These are phyloP conservation scores for Striga asiatica DNA, from an alignment of 257 asterid genomes.

Conservation along the genomic window DNA sequence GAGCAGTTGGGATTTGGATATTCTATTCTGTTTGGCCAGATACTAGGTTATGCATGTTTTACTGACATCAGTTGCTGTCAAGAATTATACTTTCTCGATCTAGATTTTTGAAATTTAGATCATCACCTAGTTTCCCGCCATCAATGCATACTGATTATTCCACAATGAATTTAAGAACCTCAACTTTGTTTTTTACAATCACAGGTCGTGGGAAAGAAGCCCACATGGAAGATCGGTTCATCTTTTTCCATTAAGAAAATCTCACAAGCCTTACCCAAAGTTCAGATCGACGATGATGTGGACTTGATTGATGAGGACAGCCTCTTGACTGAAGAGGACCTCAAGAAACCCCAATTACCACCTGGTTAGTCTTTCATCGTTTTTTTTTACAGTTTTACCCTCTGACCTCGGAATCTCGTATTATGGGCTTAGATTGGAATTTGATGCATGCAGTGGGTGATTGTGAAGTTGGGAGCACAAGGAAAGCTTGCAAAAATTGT, in stretches of 20 bases:
- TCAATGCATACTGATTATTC: background rate
- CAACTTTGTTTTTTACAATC: background rate
- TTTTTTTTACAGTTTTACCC: background rate
- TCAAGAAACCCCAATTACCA: constrained; percentile 75
- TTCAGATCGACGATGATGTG: constrained; percentile 65
- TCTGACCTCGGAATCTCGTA: constrained; percentile 3
- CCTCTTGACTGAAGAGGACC: constrained; percentile 84
- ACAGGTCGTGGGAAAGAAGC: constrained; percentile 66
- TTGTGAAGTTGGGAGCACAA: constrained; percentile 77
- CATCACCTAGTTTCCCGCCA: background rate
- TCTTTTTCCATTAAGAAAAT: constrained; percentile 64
- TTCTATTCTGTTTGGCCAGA: background rate
- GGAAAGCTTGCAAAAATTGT: constrained; percentile 95
- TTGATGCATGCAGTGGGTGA: constrained; percentile 35
- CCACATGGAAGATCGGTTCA: constrained; percentile 91
- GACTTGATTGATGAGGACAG: constrained; percentile 95
- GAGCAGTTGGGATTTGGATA: background rate
- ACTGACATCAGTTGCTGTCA: background rate
- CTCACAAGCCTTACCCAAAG: constrained; percentile 39
- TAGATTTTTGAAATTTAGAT: background rate
- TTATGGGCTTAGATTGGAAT: background rate
- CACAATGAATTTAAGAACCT: background rate
- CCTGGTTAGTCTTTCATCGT: constrained; percentile 33
- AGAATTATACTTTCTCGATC: background rate
- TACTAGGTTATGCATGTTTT: background rate